Conservation (phyloP, 805 yeast genomes). For the Nakazawaea pomicola region DNA sequence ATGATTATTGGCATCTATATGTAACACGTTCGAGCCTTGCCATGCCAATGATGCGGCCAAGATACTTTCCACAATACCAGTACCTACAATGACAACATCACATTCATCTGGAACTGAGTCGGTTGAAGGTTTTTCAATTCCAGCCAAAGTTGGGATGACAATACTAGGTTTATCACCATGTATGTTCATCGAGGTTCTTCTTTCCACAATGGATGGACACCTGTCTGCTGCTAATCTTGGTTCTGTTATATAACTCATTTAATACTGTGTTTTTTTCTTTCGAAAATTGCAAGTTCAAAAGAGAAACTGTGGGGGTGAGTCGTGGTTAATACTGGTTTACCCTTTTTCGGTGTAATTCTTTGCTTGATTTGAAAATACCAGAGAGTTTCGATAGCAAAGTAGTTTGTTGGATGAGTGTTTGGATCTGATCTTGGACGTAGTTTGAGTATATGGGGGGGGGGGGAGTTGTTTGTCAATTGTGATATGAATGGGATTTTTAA, state of each 20-base stretch:
- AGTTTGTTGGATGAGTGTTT: too few species aligned
- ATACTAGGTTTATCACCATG: conserved; percentile 28
- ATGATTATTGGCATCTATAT: conserved; percentile 76
- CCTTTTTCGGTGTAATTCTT: too few species aligned
- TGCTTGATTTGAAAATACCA: too few species aligned
- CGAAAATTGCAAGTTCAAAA: too few species aligned
- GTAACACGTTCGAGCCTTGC: conserved; percentile 96
- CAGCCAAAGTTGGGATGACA: conserved; percentile 65
- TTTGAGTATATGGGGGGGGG: too few species aligned
- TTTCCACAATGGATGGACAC: conserved; percentile 63
- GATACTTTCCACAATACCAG: conserved; percentile 85
- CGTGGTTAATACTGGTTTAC: too few species aligned
- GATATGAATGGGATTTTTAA: too few species aligned
- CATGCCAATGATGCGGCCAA: conserved; percentile 93
- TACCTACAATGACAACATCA: conserved; percentile 89
- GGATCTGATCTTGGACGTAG: too few species aligned
- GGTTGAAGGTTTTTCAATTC: conserved; percentile 64
- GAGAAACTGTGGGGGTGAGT: too few species aligned
- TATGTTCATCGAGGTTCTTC: conserved; percentile 45
- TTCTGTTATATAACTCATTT: conserved; percentile 10
- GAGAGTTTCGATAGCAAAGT: too few species aligned
- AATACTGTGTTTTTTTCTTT: too few species aligned
- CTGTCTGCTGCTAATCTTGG: conserved; percentile 21
- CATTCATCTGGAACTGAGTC: conserved; percentile 65
- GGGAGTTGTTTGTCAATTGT: too few species aligned